Evolutionary conservation across 768 basidiomycete species (phyloP), one percentile per base, ranked within the genome.

Genomic region (Grammothele lineata): DNA sequence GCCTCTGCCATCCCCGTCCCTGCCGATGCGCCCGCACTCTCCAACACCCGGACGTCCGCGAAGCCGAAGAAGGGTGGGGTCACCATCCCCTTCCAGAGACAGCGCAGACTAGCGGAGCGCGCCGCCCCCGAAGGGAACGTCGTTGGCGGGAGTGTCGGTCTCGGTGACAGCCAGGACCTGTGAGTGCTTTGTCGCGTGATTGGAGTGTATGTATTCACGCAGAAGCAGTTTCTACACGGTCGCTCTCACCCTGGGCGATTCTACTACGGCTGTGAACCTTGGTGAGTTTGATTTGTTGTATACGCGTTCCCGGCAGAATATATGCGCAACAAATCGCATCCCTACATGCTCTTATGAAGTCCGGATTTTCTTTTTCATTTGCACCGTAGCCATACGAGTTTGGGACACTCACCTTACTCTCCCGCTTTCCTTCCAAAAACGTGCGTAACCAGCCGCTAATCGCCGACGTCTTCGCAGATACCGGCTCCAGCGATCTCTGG

Each of bases 401-500:
- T n/a, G n/a, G n/a, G n/a, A n/a, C n/a, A n/a, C n/a, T n/a, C n/a
- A n/a, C n/a, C n/a, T n/a, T n/a, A n/a, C n/a, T n/a, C n/a, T n/a
- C n/a, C n/a, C n/a, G n/a, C n/a, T n/a, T n/a, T n/a, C n/a, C n/a
- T n/a, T n/a, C n/a, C n/a, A n/a, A n/a, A n/a, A n/a, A n/a, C n/a
- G n/a, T n/a, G n/a, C n/a, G n/a, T n/a, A n/a, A n/a, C n/a, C n/a
- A n/a, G n/a, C n/a, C n/a, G n/a, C n/a, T n/a, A n/a, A n/a, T n/a
- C n/a, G n/a, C n/a, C 9, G 9, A 32, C 15, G 30, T 32, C 9
- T 18, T 22, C 24, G 18, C 42, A 86, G 87, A 89, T 51, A 87
- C 86, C 2, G 87, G 87, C 24, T 89, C 87, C 3, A 81, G 87
- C 14, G 87, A 90, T 60, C 61, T 89, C 4, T 90, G 87, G 87